Base-by-base conservation (phyloP, 768 basidiomycete species). In the Leucocoprinus leucothites region DNA sequence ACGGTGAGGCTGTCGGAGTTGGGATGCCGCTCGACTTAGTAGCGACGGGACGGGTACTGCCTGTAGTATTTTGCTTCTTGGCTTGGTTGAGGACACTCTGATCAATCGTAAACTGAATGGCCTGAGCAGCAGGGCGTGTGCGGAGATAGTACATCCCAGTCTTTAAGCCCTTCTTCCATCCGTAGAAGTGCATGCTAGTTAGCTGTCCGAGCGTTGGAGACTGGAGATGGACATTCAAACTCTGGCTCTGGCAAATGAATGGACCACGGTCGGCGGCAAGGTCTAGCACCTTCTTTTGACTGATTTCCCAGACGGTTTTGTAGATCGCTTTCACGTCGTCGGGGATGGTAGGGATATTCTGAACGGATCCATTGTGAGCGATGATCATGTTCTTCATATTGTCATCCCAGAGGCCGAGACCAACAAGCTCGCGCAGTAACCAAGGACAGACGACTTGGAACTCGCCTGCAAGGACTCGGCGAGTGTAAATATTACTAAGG, bases 221-320 rank as follows among this genome's bases (percentile, higher is more conserved):
- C 67, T 91, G 86, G 46, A 99, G 72, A 69, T 98, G 96, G 55
- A 99, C 82, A 70, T 98, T 98, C 68, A 99, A 75, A 58, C 87
- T 89, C 74, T 98, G 96, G 61, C 85, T 87, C 71, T 99, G 96
- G 74, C 94, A 96, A 71, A 98, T 97, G 77, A 87, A 99, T 1
- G 97, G 94, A 36, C 95, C 96, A 58, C 97, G 94, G 69, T 99
- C 97, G n/a, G 97, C 97, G 50, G 97, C 89, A 62, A 99, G 81
- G 74, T 99, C 97, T 56, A 99, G 86, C 60, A 99, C 86, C 68
- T 92, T 94, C 90, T 98, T 98, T 77, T 98, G 96, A 43, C 84
- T 87, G 71, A 99, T 95, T 76, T 99, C 96, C 96, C 96, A 99
- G 47, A 98, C 96, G n/a, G 96, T 99, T 79, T 98, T 98, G 85